Base-by-base conservation (phyloP, 1,284 basidiomycete genomes). In the Rhodotorula sp. region DNA sequence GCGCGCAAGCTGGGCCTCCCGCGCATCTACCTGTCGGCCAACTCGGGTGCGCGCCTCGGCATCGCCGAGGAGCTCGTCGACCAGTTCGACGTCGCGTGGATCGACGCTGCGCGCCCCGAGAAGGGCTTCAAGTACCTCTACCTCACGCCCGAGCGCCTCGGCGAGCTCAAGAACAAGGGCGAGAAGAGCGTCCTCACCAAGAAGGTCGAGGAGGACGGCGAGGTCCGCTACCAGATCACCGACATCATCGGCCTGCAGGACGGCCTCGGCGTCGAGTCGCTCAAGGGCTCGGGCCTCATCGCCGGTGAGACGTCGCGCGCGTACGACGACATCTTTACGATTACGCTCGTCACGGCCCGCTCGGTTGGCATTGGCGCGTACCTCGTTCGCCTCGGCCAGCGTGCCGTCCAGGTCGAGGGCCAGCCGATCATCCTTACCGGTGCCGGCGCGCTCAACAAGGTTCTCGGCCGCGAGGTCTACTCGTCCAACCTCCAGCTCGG, bases 291-390 rank as follows among this genome's bases (percentile, higher is more conserved):
- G 54, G 97, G 97, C 83, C 88, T 99, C 78, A 99, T 99, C 80
- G 97, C 97, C 54, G 97, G 97, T 74, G 97, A 97, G 83, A 99
- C 97, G 0, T 97, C 95, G 60, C 89, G 97, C 56, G 97, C 97
- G 0, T 97, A 97, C 82, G 94, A 99, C 79, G 94, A 98, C 81
- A 97, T 99, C 82, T 99, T 99, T 86, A 99, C 97, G 64, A 95
- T 98, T 82, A 99, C 97, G 32, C 89, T 99, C 79, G 96, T 99
- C 78, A 97, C 95, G 56, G 97, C 95, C 77, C 92, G 97, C 67
- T 98, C 95, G 10, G 97, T 99, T 78, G 97, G 97, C 84, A 99
- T 99, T 79, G 97, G 97, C 81, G 97, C 97, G 51, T 99, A 99
- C 83, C 91, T 99, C 69, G 95, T 99, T 69, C 94, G 97, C 79